These are phyloP conservation scores for Alternaria metachromatica DNA, from an alignment of 2,329 filamentous ascomycete species.

Conservation along the genomic window DNA sequence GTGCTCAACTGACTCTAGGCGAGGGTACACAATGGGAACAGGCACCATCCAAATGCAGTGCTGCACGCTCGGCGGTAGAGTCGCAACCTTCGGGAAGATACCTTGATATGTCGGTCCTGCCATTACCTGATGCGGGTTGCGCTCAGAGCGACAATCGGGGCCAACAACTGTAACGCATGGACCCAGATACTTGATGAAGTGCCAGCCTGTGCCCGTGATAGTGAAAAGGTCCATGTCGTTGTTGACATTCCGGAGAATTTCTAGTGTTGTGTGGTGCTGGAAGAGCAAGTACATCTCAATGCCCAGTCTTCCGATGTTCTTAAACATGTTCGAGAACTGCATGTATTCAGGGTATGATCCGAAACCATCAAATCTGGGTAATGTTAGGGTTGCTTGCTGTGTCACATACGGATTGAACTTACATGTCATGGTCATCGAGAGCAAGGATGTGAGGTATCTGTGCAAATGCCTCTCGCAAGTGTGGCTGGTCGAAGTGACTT, in stretches of 20 bases:
- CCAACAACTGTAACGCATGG: slow-evolving; percentile 90
- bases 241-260: slow-evolving; percentile 87
- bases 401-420: slow-evolving; percentile 54
- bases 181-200: slow-evolving; percentile 96
- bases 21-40: slow-evolving; percentile 87
- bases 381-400: slow-evolving; percentile 10
- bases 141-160: slow-evolving; percentile 88
- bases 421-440: slow-evolving; percentile 98
- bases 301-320: slow-evolving; percentile 93
- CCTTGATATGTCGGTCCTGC: slow-evolving; percentile 97
- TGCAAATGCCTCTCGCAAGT: slow-evolving; percentile 91
- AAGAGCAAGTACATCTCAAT: slow-evolving; percentile 98
- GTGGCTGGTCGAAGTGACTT: slow-evolving; percentile 96
- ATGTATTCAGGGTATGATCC: slow-evolving; percentile 98
- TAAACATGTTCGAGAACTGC: slow-evolving; percentile 97
- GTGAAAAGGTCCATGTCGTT: slow-evolving; percentile 94
- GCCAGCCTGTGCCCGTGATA: slow-evolving; percentile 96
- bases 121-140: slow-evolving; percentile 89
- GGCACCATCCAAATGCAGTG: slow-evolving; percentile 97
- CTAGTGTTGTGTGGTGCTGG: slow-evolving; percentile 95
- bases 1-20: slow-evolving; percentile 89
- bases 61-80: slow-evolving; percentile 88
- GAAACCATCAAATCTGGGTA: slow-evolving; percentile 85
- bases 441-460: slow-evolving; percentile 95
- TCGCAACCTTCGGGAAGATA: slow-evolving; percentile 92